Conservation (phyloP, 768 basidiomycete species). For the Mycena rebaudengoi region DNA sequence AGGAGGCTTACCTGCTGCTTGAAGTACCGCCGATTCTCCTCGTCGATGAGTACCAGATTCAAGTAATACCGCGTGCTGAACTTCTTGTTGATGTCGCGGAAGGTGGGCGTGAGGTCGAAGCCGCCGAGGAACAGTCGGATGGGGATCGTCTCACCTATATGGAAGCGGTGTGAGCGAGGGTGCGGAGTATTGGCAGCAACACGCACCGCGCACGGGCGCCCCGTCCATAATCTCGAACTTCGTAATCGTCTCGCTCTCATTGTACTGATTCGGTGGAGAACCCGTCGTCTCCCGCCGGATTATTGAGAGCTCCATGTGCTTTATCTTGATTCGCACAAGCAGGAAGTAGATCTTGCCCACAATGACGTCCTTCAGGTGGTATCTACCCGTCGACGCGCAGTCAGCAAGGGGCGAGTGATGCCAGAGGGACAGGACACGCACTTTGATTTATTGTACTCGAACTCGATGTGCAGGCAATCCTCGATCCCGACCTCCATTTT, state of each 20-base stretch:
- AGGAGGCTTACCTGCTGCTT: slow-evolving; percentile 81
- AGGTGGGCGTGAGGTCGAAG: slow-evolving; percentile 98
- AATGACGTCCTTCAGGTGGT: slow-evolving; percentile 98
- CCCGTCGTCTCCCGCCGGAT: slow-evolving; percentile 98
- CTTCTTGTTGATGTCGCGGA: slow-evolving; percentile 99
- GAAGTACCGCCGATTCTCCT: slow-evolving; percentile 97
- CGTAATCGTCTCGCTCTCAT: slow-evolving; percentile 98
- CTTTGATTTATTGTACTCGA: slow-evolving; percentile 99
- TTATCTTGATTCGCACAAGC: slow-evolving; percentile 98
- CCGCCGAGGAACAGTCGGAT: slow-evolving; percentile 98
- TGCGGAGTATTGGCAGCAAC: too few relatives aligned
- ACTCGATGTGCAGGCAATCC: slow-evolving; percentile 98
- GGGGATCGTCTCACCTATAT: slow-evolving; percentile 93
- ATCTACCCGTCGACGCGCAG: slow-evolving; percentile 58
- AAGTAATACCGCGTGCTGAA: slow-evolving; percentile 97
- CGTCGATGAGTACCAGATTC: slow-evolving; percentile 96
- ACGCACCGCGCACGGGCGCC: slow-evolving; percentile 90
- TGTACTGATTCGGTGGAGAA: slow-evolving; percentile 98
- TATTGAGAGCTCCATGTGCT: slow-evolving; percentile 99
- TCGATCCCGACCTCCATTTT: slow-evolving; percentile 99
- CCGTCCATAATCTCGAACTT: slow-evolving; percentile 99
- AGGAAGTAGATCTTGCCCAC: slow-evolving; percentile 99
- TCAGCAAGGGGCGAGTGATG: not conserved
- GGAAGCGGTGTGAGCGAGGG: too few relatives aligned
- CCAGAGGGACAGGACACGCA: slow-evolving; percentile 46